Conservation (phyloP, 1,139 yeast genomes). For the Fermentozyma sake region DNA sequence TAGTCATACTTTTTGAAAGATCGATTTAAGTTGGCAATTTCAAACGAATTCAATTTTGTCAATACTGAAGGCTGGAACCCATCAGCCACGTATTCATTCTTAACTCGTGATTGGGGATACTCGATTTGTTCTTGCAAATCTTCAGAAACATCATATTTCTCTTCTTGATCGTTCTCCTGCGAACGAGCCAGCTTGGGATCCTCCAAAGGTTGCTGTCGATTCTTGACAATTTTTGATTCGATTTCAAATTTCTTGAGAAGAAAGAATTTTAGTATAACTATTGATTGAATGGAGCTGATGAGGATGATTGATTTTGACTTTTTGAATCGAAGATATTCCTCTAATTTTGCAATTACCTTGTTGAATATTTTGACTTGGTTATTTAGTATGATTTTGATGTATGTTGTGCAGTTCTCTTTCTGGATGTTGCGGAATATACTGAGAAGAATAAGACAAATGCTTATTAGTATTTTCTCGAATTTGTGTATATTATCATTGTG, state of each 20-base stretch:
- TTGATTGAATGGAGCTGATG: constrained; percentile 27
- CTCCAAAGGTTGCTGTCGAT: background rate
- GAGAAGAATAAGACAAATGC: constrained; percentile 25
- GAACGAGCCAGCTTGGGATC: background rate
- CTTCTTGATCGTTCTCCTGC: constrained; percentile 1
- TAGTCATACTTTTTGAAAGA: constrained; percentile 23
- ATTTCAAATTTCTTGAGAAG: constrained; percentile 16
- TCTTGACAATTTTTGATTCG: too few relatives aligned
- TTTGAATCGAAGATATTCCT: constrained; percentile 8
- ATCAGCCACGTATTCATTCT: constrained; percentile 1
- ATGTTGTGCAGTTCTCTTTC: constrained; percentile 11
- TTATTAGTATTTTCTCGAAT: constrained; percentile 21
- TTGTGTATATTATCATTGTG: constrained; percentile 14
- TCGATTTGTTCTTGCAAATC: constrained; percentile 15
- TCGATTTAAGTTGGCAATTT: constrained; percentile 21
- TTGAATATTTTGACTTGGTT: constrained; percentile 33
- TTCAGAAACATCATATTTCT: constrained; percentile 2
- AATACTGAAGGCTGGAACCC: constrained; percentile 5
- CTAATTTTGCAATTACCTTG: constrained; percentile 19
- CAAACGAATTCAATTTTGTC: constrained; percentile 20
- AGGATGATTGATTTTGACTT: constrained; percentile 17
- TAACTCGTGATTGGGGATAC: constrained; percentile 3
- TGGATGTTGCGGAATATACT: constrained; percentile 16
- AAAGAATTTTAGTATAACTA: constrained; percentile 28
- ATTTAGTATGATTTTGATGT: constrained; percentile 16